phyloP scores from a whole-genome alignment of 2,329 filamentous ascomycete genomes.

The Fusarium sp. region DNA sequence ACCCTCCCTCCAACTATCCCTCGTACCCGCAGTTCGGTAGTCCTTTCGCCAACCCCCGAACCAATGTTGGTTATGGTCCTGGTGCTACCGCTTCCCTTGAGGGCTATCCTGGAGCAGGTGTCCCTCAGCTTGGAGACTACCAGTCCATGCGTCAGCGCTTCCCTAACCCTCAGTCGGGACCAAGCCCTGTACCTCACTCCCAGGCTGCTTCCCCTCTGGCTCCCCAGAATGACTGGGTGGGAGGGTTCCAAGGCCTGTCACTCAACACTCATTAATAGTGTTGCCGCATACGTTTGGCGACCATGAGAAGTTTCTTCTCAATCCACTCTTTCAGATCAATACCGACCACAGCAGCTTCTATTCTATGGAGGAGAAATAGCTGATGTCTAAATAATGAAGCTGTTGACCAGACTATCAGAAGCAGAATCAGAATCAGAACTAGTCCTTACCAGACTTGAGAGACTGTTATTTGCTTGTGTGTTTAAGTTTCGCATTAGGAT shows the following conservation, averaged over 20 bases:
- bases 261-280: constrained; percentile 69
- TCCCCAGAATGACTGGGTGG: constrained; percentile 70
- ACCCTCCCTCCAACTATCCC: constrained; percentile 53
- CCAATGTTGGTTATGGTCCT: constrained; percentile 48
- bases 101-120: constrained; percentile 47
- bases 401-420: constrained; percentile 22
- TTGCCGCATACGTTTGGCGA: constrained; percentile 18
- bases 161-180: constrained; percentile 55
- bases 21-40: constrained; percentile 49
- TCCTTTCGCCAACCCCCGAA: constrained; percentile 52
- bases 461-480: constrained; percentile 27
- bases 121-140: constrained; percentile 58
- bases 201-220: constrained; percentile 58
- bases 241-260: constrained; percentile 77
- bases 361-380: constrained; percentile 19
- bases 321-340: constrained; percentile 13
- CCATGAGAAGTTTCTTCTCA: constrained; percentile 16
- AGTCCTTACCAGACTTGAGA: constrained; percentile 21
- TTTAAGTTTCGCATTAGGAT: constrained; percentile 10
- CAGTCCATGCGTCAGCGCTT: constrained; percentile 62
- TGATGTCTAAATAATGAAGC: constrained; percentile 15
- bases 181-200: constrained; percentile 52
- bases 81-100: constrained; percentile 49
- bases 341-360: constrained; percentile 5
- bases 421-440: constrained; percentile 15